Evolutionary conservation across 805 yeast species (phyloP), one percentile per base, ranked within the genome.

Genomic region (Cyberlindnera mycetangii): DNA sequence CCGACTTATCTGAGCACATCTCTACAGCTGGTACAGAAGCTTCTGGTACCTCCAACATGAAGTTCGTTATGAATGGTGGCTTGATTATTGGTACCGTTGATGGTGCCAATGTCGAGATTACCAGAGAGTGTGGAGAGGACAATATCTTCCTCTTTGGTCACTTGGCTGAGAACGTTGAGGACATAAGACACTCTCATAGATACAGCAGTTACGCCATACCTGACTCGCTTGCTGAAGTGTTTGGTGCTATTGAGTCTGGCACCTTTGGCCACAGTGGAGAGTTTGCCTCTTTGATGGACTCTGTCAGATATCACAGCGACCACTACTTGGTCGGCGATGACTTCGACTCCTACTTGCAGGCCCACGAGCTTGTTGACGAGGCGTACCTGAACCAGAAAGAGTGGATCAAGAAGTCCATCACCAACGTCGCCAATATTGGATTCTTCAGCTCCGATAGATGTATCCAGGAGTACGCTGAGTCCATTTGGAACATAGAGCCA

Each of bases 21-120:
- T 89, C 97, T 12, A 89, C 97, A 34, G 97, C 97, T 8, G 97
- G 97, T 56, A 89, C 97, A 22, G 97, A 89, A 65, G 97, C 96
- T 18, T 85, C 95, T 1, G 97, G 97, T 61, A 89, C 97, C 27
- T 86, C 95, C 28, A 89, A 89, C 71, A 89, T 89, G 97, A 89
- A 89, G 70, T 89, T 89, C 63, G 96, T 89, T 19, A 72, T 89
- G 68, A 89, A 89, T 61, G 97, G 97, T 67, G 97, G 97, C 40
- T 76, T 89, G 52, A 86, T 89, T 55, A 83, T 89, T 52, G 97
- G 97, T 64, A 90, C 97, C 11, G 96, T 89, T 53, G 97, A 89
- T 62, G 97, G 97, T 61, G 97, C 97, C 51, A 89, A 90, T 61
- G 95, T 90, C 39, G 97, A 89, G 69, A 87, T 89, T 63, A 87